Percentiles rank a stretch among this genome's conserved stretches.
phyloP scores from a whole-genome alignment of 371 early-diverging fungal species.

The Synchytrium microbalum region DNA sequence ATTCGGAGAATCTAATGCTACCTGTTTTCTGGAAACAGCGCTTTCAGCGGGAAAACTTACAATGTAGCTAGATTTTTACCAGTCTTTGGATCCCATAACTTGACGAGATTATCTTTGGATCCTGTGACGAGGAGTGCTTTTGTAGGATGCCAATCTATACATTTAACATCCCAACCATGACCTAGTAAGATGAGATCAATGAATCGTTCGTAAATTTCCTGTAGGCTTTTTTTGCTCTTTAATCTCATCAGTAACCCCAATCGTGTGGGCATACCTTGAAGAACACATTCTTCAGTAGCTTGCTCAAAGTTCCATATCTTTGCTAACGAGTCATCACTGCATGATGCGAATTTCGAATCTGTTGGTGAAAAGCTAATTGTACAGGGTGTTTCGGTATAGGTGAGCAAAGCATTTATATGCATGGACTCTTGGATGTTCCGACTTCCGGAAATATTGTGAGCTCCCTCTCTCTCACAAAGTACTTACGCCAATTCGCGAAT shows the following conservation, averaged over 20 bases:
- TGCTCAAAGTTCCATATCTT: slow-evolving; percentile 97
- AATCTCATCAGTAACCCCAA: neutral
- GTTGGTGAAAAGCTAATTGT: slow-evolving; percentile 66
- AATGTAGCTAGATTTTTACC: slow-evolving; percentile 84
- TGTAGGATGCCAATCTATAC: slow-evolving; percentile 98
- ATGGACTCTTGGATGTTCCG: too few relatives aligned
- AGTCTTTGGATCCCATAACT: slow-evolving; percentile 98
- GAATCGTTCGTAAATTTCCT: neutral
- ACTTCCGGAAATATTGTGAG: too few relatives aligned
- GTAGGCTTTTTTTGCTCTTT: neutral
- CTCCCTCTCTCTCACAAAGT: too few relatives aligned
- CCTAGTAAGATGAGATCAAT: slow-evolving; percentile 37
- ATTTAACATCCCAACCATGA: slow-evolving; percentile 99
- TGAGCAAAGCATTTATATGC: too few relatives aligned
- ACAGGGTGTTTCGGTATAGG: neutral
- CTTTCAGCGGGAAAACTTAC: slow-evolving; percentile 28
- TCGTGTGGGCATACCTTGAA: slow-evolving; percentile 37
- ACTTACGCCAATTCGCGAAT: slow-evolving; percentile 80
- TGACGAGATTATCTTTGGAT: slow-evolving; percentile 96
- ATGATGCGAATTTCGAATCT: slow-evolving; percentile 95
- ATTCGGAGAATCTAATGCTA: neutral
- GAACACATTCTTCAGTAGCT: slow-evolving; percentile 72
- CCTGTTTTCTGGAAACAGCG: neutral
- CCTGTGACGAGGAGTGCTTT: slow-evolving; percentile 96
- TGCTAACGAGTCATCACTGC: slow-evolving; percentile 95